Conservation (phyloP, 2,329 filamentous ascomycete genomes). For the Grosmannia penicillata region DNA sequence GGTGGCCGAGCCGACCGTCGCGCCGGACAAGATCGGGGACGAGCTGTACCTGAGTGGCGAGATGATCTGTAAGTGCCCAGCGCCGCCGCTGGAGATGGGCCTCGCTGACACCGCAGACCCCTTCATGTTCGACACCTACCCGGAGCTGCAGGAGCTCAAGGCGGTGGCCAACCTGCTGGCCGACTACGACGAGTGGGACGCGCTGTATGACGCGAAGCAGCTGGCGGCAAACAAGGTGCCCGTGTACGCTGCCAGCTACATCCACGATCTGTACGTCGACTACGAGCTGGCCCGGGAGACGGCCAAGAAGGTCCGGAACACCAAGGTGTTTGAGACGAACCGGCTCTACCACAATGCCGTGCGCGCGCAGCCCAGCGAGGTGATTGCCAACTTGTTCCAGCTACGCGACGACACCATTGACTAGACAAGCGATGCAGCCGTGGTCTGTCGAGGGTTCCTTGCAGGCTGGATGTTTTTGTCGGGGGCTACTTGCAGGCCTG, state of each 20-base stretch:
- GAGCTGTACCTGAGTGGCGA: slow-evolving; percentile 55
- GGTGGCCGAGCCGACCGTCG: slow-evolving; percentile 22
- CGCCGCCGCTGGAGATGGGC: too few relatives aligned
- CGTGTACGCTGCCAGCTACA: slow-evolving; percentile 68
- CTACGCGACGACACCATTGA: slow-evolving; percentile 56
- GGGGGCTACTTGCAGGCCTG: too few relatives aligned
- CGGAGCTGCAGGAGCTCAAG: slow-evolving; percentile 56
- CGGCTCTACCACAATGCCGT: slow-evolving; percentile 77
- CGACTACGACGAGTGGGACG: slow-evolving; percentile 51
- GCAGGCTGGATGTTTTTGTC: too few relatives aligned
- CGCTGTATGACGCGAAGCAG: slow-evolving; percentile 60
- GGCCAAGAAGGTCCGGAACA: slow-evolving; percentile 56
- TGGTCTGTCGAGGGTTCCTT: too few relatives aligned
- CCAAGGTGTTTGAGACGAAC: slow-evolving; percentile 76
- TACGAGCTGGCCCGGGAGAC: slow-evolving; percentile 59
- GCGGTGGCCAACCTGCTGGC: slow-evolving; percentile 60
- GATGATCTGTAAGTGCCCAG: slow-evolving; percentile 56
- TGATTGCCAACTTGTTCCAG: slow-evolving; percentile 61
- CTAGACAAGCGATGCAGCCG: slow-evolving; percentile 21
- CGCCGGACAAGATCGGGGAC: slow-evolving; percentile 3
- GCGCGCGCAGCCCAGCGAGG: slow-evolving; percentile 56
- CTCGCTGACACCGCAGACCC: slow-evolving; percentile 36
- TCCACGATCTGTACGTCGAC: slow-evolving; percentile 90
- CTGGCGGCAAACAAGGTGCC: slow-evolving; percentile 67
- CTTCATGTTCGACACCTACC: slow-evolving; percentile 69